phyloP scores from a whole-genome alignment of 768 basidiomycete species.

The Tylopilus vinaceipallidus region DNA sequence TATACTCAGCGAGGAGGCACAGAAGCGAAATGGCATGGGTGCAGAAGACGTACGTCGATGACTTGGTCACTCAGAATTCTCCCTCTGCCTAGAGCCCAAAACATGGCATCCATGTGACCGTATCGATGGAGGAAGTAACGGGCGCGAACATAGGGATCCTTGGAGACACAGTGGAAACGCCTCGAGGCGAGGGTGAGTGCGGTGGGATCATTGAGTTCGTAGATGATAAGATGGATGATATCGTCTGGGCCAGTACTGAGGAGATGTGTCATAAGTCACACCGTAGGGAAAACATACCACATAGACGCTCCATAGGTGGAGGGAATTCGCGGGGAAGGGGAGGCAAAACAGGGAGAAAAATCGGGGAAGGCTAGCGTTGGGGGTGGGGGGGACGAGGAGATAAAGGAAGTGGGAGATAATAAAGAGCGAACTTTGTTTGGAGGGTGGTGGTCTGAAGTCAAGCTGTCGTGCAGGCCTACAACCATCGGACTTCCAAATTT shows the following conservation, averaged over 20 bases:
- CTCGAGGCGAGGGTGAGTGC: slow-evolving; percentile 55
- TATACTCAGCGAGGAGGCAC: slow-evolving; percentile 24
- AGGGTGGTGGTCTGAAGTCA: slow-evolving; percentile 35
- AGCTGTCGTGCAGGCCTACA: slow-evolving; percentile 31
- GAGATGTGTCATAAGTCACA: slow-evolving; percentile 4
- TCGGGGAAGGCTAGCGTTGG: not conserved
- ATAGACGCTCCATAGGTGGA: slow-evolving; percentile 58
- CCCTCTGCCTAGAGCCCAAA: slow-evolving; percentile 71
- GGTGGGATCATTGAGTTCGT: slow-evolving; percentile 65
- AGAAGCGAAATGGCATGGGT: slow-evolving; percentile 20
- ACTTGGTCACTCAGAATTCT: slow-evolving; percentile 62
- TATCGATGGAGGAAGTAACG: slow-evolving; percentile 76
- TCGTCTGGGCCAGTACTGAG: slow-evolving; percentile 42
- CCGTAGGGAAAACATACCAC: slow-evolving; percentile 46
- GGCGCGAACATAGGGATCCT: slow-evolving; percentile 73
- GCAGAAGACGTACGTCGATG: slow-evolving; percentile 55
- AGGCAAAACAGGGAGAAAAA: not conserved
- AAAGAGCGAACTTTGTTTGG: slow-evolving; percentile 28
- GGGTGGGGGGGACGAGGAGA: not conserved
- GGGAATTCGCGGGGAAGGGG: not conserved
- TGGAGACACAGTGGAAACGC: slow-evolving; percentile 60
- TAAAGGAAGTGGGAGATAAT: not conserved
- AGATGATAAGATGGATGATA: slow-evolving; percentile 71
- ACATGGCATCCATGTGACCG: slow-evolving; percentile 68
- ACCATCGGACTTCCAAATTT: slow-evolving; percentile 38